phyloP scores from a whole-genome alignment of 2,329 filamentous ascomycete genomes.

The Incumbomyces lentus region DNA sequence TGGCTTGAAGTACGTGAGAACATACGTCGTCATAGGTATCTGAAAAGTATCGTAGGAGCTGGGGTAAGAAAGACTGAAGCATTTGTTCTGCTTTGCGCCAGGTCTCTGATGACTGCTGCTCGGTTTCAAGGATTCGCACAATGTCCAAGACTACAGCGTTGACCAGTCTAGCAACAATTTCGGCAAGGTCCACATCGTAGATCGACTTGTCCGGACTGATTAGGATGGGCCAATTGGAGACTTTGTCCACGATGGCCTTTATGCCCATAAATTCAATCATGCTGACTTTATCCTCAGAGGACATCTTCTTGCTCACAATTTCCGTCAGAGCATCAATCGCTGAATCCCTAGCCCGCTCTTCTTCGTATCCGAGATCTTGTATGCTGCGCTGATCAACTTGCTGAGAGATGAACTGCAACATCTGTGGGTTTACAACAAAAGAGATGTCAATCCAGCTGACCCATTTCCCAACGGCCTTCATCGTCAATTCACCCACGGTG shows the following conservation, averaged over 20 bases:
- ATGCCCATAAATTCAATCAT: constrained; percentile 88
- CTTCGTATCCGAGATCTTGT: constrained; percentile 42
- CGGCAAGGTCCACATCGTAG: constrained; percentile 92
- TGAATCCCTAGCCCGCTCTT: constrained; percentile 77
- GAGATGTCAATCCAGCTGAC: constrained; percentile 98
- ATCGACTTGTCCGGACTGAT: constrained; percentile 65
- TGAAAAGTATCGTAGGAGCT: constrained; percentile 85
- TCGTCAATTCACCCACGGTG: constrained; percentile 69
- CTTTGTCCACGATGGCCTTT: constrained; percentile 70
- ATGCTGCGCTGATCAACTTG: constrained; percentile 67
- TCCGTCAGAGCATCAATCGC: constrained; percentile 93
- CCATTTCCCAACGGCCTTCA: constrained; percentile 92
- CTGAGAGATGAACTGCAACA: constrained; percentile 75
- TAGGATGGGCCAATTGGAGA: constrained; percentile 73
- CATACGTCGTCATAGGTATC: constrained; percentile 98
- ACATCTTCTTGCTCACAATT: constrained; percentile 98
- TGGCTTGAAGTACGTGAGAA: constrained; percentile 83
- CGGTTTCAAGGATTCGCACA: constrained; percentile 72
- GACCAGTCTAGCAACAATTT: constrained; percentile 88
- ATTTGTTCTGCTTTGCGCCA: constrained; percentile 69
- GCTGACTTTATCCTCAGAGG: constrained; percentile 80
- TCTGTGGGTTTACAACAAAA: constrained; percentile 78
- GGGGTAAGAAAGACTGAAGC: constrained; percentile 72
- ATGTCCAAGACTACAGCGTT: constrained; percentile 84
- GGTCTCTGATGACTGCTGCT: constrained; percentile 48